Evolutionary conservation across 345 rosid genomes (phyloP).

Genomic region (Camelina laxa): DNA sequence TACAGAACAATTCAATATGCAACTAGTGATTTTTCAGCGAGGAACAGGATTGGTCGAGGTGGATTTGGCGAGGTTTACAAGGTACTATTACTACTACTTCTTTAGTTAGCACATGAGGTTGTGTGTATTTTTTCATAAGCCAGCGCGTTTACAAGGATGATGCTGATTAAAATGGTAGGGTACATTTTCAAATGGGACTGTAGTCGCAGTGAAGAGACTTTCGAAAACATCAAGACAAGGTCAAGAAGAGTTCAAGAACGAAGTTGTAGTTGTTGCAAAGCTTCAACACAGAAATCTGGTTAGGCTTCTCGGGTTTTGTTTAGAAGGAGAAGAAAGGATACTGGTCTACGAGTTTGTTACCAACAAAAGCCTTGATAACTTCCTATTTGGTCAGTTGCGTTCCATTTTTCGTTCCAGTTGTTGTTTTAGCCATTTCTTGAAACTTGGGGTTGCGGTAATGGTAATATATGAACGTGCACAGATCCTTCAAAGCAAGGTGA

Average conservation of each 20-base stretch:
- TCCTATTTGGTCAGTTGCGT: slow-evolving; percentile 18
- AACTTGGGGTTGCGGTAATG: background rate
- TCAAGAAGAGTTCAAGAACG: too few relatives aligned
- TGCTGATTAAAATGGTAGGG: slow-evolving; percentile 10
- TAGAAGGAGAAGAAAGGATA: slow-evolving; percentile 25
- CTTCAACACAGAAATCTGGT: slow-evolving; percentile 32
- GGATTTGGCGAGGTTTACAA: slow-evolving; percentile 69
- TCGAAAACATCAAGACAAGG: slow-evolving; percentile 27
- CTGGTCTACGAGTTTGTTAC: slow-evolving; percentile 23
- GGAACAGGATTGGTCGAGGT: slow-evolving; percentile 61
- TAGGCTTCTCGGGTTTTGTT: slow-evolving; percentile 21
- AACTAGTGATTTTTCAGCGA: slow-evolving; percentile 46
- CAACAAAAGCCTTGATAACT: slow-evolving; percentile 29
- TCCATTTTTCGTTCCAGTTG: too few relatives aligned
- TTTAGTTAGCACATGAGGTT: too few relatives aligned
- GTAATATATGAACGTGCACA: slow-evolving; percentile 3
- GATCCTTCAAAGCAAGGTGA: slow-evolving; percentile 36
- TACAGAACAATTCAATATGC: slow-evolving; percentile 47
- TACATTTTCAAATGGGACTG: background rate
- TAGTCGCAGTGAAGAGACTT: slow-evolving; percentile 27
- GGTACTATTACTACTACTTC: slow-evolving; percentile 12
- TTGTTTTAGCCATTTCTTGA: background rate
- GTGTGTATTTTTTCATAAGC: background rate
- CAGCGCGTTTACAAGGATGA: background rate
- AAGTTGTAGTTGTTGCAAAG: slow-evolving; percentile 23